Evolutionary conservation across 1,284 basidiomycete species (phyloP).

Genomic region (Afroboletus lepidellus): DNA sequence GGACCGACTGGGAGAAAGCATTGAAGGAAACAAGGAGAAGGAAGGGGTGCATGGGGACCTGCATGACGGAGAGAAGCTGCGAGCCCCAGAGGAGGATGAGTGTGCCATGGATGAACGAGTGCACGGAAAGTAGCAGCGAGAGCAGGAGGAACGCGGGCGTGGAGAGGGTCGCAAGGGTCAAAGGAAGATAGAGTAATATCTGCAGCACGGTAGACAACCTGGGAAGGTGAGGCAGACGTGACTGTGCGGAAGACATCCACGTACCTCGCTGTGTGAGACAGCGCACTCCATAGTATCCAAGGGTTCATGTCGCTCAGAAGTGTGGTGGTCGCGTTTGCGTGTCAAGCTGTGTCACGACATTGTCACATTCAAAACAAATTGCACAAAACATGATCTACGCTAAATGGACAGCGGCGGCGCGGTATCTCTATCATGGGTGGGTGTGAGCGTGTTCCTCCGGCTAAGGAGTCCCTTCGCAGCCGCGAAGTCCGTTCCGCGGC

Average conservation of each 20-base stretch:
- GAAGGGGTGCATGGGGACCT: conserved; percentile 79
- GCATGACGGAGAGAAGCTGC: conserved; percentile 65
- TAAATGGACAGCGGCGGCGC: conserved; percentile 24
- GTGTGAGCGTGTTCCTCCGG: conserved; percentile 39
- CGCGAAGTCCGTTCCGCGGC: conserved; percentile 69
- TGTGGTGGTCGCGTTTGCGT: not conserved
- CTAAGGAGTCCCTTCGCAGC: conserved; percentile 71
- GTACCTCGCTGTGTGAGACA: conserved; percentile 64
- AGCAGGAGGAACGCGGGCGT: conserved; percentile 77
- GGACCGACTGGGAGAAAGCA: conserved; percentile 62
- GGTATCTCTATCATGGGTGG: conserved; percentile 19
- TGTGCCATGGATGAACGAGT: conserved; percentile 75
- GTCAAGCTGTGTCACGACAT: too few species aligned
- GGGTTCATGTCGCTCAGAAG: conserved; percentile 39
- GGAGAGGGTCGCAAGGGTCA: conserved; percentile 78
- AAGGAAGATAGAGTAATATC: conserved; percentile 79
- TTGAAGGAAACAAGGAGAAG: conserved; percentile 81
- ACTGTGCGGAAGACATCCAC: conserved; percentile 1
- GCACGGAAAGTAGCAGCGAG: conserved; percentile 72
- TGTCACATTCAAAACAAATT: conserved; percentile 11
- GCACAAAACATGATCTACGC: not conserved
- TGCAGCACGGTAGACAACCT: conserved; percentile 76
- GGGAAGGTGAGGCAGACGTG: conserved; percentile 10
- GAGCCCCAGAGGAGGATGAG: conserved; percentile 67
- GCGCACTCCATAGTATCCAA: conserved; percentile 65